phyloP scores from a whole-genome alignment of 495 filamentous ascomycete species.

The Alectoria sarmentosa region DNA sequence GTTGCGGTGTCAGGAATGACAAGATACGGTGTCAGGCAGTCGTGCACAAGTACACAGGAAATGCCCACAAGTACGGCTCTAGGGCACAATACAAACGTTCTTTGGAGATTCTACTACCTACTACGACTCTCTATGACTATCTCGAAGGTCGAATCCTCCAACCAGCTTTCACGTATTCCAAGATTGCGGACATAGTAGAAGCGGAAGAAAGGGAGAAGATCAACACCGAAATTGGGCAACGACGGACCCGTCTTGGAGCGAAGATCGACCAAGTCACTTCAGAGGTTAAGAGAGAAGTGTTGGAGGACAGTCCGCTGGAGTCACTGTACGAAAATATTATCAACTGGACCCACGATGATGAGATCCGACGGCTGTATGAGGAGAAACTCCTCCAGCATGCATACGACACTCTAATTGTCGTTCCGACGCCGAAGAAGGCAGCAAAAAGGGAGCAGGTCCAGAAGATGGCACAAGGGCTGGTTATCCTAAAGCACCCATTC shows the following conservation, averaged over 20 bases:
- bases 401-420: slow-evolving; percentile 64
- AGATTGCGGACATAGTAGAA: slow-evolving; percentile 79
- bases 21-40: slow-evolving; percentile 67
- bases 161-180: slow-evolving; percentile 73
- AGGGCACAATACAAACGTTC: slow-evolving; percentile 64
- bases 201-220: slow-evolving; percentile 82
- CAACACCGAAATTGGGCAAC: slow-evolving; percentile 82
- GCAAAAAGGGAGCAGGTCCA: slow-evolving; percentile 61
- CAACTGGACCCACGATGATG: slow-evolving; percentile 85
- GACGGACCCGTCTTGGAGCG: slow-evolving; percentile 82
- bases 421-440: slow-evolving; percentile 56
- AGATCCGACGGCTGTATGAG: slow-evolving; percentile 74
- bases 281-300: slow-evolving; percentile 83
- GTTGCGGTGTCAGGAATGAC: slow-evolving; percentile 38
- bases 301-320: slow-evolving; percentile 61
- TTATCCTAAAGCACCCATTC: slow-evolving; percentile 91
- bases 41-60: slow-evolving; percentile 70
- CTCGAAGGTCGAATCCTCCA: slow-evolving; percentile 82
- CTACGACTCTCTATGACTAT: slow-evolving; percentile 65
- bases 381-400: slow-evolving; percentile 81
- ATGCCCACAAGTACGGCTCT: slow-evolving; percentile 63
- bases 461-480: slow-evolving; percentile 78
- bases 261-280: slow-evolving; percentile 70
- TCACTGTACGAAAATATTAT: slow-evolving; percentile 72
- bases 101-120: slow-evolving; percentile 68